Conservation (phyloP, 306 rosid species). For the Rosa persica region DNA sequence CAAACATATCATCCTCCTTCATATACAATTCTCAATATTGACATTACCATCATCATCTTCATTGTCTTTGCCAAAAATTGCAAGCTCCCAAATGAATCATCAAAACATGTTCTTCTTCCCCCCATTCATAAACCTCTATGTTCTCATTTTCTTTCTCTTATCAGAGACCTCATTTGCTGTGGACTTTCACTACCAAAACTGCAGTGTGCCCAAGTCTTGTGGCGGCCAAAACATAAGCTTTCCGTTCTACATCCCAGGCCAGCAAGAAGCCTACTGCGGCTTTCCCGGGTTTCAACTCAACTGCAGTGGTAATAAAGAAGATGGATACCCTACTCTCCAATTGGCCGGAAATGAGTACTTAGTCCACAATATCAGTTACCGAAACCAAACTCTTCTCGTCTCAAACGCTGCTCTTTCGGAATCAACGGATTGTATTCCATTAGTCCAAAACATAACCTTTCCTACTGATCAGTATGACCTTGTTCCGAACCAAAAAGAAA, state of each 20-base stretch:
- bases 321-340: constrained; percentile 35
- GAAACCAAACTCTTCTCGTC: constrained; percentile 25
- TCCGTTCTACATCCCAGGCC: constrained; percentile 47
- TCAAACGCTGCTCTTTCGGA: constrained; percentile 34
- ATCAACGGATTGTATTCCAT: constrained; percentile 17
- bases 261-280: constrained; percentile 46
- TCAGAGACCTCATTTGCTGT: neutral
- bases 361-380: constrained; percentile 42
- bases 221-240: constrained; percentile 40
- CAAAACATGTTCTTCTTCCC: neutral
- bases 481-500: neutral
- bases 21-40: neutral
- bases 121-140: neutral
- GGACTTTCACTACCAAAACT: constrained; percentile 30
- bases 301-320: constrained; percentile 10
- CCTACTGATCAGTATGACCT: neutral
- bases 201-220: constrained; percentile 37
- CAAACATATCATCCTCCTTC: constrained; percentile 11
- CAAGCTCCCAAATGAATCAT: constrained; percentile 39
- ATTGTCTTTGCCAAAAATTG: neutral
- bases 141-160: constrained; percentile 15
- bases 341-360: constrained; percentile 17
- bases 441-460: constrained; percentile 18
- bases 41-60: neutral
- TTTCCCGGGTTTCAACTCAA: constrained; percentile 49